Evolutionary conservation across 257 asterid species (phyloP).

Genomic region (Perilla frutescens): DNA sequence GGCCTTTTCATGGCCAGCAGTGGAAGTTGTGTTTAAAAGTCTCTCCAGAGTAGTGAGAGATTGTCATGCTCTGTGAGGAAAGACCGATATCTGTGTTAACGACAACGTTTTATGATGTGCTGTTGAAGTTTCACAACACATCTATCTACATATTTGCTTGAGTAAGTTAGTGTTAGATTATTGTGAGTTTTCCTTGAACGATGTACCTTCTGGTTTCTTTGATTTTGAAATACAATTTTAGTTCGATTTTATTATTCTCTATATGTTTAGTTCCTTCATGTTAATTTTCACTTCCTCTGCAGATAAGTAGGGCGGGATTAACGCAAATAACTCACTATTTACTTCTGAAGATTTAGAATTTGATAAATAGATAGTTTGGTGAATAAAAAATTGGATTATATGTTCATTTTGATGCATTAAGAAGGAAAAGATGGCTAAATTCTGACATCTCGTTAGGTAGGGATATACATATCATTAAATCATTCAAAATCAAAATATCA

Average conservation of each 20-base stretch:
- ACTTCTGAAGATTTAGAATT: too few species aligned
- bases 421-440: too few species aligned
- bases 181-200: neutral
- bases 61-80: neutral
- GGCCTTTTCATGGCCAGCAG: neutral
- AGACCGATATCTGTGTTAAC: neutral
- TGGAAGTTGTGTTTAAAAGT: neutral
- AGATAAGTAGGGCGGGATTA: too few species aligned
- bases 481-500: too few species aligned
- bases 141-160: slow-evolving; percentile 7
- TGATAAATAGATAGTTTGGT: too few species aligned
- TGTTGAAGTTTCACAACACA: neutral
- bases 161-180: neutral
- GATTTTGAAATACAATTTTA: neutral
- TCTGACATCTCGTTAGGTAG: too few species aligned
- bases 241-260: neutral
- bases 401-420: too few species aligned
- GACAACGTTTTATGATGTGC: neutral
- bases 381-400: too few species aligned
- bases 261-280: too few species aligned
- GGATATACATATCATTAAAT: too few species aligned
- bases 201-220: neutral
- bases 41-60: neutral
- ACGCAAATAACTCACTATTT: too few species aligned
- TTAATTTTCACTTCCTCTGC: too few species aligned